Conservation (phyloP, 2,329 filamentous ascomycete genomes). For the Fusarium zealandicum region DNA sequence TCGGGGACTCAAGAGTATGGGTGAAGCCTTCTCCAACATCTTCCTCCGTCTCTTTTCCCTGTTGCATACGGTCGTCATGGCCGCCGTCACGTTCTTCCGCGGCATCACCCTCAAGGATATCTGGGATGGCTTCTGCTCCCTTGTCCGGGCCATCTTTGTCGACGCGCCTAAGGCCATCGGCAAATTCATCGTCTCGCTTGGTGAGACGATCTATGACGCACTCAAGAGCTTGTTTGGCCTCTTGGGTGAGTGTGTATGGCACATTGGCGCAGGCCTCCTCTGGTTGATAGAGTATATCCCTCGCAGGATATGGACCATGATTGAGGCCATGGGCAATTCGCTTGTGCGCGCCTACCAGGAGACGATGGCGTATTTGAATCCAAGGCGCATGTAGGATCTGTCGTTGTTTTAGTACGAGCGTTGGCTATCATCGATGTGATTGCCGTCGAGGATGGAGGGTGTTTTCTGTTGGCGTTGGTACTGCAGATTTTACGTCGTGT, state of each 20-base stretch:
- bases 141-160: slow-evolving; percentile 45
- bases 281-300: slow-evolving; percentile 47
- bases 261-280: slow-evolving; percentile 35
- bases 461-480: not conserved
- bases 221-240: slow-evolving; percentile 44
- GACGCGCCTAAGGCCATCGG: slow-evolving; percentile 41
- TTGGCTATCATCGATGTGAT: not conserved
- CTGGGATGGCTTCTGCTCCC: slow-evolving; percentile 45
- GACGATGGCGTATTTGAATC: slow-evolving; percentile 47
- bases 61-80: slow-evolving; percentile 47
- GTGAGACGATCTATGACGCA: slow-evolving; percentile 36
- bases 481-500: not conserved
- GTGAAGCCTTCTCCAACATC: slow-evolving; percentile 37
- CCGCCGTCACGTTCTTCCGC: slow-evolving; percentile 46
- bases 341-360: slow-evolving; percentile 46
- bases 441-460: not conserved
- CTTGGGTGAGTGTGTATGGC: slow-evolving; percentile 42
- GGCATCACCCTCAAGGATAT: slow-evolving; percentile 51
- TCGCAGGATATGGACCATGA: slow-evolving; percentile 43
- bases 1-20: slow-evolving; percentile 38
- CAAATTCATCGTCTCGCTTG: slow-evolving; percentile 35
- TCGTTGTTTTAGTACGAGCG: no score
- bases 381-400: slow-evolving; percentile 42
- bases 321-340: slow-evolving; percentile 43
- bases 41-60: slow-evolving; percentile 43